Percentiles rank a stretch among this genome's conserved stretches.
phyloP scores from a whole-genome alignment of 1,284 basidiomycete genomes.

The Microbotryum violaceum region DNA sequence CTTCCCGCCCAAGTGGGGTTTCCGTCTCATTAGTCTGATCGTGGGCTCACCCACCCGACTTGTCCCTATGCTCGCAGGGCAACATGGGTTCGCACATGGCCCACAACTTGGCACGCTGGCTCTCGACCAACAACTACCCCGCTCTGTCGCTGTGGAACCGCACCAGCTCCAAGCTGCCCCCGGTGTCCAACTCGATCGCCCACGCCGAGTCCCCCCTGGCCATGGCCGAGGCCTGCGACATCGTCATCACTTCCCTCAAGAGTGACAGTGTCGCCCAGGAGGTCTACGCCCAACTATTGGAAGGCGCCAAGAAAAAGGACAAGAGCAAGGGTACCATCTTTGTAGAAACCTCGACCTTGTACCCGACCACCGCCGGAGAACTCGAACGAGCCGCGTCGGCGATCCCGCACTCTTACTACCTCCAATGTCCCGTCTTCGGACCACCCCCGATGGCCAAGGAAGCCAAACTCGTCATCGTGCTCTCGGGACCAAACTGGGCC shows the following conservation, averaged over 20 bases:
- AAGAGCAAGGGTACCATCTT: constrained; percentile 22
- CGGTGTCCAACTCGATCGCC: constrained; percentile 50
- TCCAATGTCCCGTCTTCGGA: constrained; percentile 76
- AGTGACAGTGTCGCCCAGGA: constrained; percentile 63
- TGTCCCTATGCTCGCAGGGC: constrained; percentile 11
- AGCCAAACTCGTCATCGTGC: constrained; percentile 63
- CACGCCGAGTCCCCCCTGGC: constrained; percentile 54
- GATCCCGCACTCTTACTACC: constrained; percentile 57
- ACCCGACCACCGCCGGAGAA: constrained; percentile 47
- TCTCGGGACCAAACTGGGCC: constrained; percentile 73
- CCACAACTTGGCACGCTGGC: constrained; percentile 58
- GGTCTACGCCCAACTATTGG: constrained; percentile 50
- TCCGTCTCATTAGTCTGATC: not conserved
- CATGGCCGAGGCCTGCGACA: constrained; percentile 60
- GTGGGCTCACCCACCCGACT: not conserved
- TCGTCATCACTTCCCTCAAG: constrained; percentile 69
- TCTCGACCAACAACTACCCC: constrained; percentile 30
- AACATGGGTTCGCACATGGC: constrained; percentile 66
- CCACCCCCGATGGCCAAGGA: constrained; percentile 52
- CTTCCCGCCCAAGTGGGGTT: not conserved
- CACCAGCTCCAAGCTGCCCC: constrained; percentile 52
- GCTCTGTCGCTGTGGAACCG: constrained; percentile 56
- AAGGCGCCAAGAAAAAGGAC: constrained; percentile 20
- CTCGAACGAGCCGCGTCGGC: constrained; percentile 62
- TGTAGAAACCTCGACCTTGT: constrained; percentile 33